Percentiles rank a stretch among this genome's conserved stretches.
phyloP scores from a whole-genome alignment of 192 early-diverging fungal genomes.

The Coemansia sp. region DNA sequence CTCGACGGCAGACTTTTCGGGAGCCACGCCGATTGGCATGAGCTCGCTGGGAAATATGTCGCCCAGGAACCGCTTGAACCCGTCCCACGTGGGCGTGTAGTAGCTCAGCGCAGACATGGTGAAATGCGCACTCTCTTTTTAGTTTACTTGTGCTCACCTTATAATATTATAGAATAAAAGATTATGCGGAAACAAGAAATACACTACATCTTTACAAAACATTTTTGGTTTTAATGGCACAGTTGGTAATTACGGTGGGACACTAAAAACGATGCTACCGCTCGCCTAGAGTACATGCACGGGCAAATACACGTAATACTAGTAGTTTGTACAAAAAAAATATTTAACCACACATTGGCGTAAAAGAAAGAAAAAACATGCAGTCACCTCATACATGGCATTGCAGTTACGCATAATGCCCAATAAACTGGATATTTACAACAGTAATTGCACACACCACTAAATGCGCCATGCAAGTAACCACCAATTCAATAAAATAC shows the following conservation, averaged over 20 bases:
- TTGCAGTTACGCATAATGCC: background rate
- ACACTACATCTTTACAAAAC: no score
- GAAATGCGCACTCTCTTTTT: constrained; percentile 4
- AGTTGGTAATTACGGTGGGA: no score
- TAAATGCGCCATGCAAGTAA: background rate
- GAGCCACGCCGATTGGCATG: constrained; percentile 44
- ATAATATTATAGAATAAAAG: constrained; percentile 1
- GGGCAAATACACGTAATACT: no score
- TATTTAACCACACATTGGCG: no score
- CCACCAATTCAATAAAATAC: background rate
- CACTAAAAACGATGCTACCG: no score
- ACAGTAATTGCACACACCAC: background rate
- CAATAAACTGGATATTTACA: no score
- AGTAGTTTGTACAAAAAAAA: no score
- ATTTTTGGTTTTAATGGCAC: no score
- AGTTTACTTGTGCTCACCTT: background rate
- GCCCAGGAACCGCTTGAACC: constrained; percentile 26
- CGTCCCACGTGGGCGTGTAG: constrained; percentile 44
- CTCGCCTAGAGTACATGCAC: no score
- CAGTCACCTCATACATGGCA: background rate
- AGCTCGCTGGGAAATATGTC: constrained; percentile 50
- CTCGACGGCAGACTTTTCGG: constrained; percentile 35
- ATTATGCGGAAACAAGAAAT: constrained; percentile 1
- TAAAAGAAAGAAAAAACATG: no score
- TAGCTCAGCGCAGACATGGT: constrained; percentile 29